Conservation (phyloP, 2,329 filamentous ascomycete genomes). For the Hymenoscyphus scutula region DNA sequence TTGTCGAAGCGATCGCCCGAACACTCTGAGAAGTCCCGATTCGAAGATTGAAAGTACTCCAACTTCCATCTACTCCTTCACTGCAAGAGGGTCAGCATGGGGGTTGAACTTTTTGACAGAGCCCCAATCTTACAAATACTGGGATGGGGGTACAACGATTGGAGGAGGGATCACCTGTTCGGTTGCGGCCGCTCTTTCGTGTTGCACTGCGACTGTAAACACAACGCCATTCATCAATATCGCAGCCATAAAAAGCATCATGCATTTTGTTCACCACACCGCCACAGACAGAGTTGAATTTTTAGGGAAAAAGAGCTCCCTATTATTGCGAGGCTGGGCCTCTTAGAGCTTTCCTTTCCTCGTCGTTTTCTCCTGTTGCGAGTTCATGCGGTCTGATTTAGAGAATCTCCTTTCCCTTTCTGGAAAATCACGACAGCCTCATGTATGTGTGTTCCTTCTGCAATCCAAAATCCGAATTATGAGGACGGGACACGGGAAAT, state of each 20-base stretch:
- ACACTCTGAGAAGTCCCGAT: conserved; percentile 50
- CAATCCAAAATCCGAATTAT: too few species aligned
- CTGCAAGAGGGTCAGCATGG: conserved; percentile 22
- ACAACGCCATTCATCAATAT: conserved; percentile 4
- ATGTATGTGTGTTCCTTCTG: too few species aligned
- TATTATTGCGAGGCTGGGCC: too few species aligned
- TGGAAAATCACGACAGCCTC: too few species aligned
- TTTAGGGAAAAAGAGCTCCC: too few species aligned
- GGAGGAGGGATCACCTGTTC: not conserved
- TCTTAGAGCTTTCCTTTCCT: too few species aligned
- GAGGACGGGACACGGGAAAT: too few species aligned
- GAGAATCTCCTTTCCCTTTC: too few species aligned
- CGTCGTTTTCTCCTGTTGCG: too few species aligned
- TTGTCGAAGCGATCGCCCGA: conserved; percentile 40
- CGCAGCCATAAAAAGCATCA: conserved; percentile 1
- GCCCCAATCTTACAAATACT: conserved; percentile 13
- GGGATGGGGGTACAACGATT: conserved; percentile 9
- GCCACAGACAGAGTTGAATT: too few species aligned
- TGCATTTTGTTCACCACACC: too few species aligned
- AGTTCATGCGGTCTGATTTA: too few species aligned
- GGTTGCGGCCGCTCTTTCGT: not conserved
- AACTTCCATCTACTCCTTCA: conserved; percentile 57
- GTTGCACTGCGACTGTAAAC: not conserved
- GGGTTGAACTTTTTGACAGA: not conserved
- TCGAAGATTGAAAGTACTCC: conserved; percentile 65